Evolutionary conservation across 352 stramenopile genomes (phyloP).

Genomic region (Phytophthora syringae): DNA sequence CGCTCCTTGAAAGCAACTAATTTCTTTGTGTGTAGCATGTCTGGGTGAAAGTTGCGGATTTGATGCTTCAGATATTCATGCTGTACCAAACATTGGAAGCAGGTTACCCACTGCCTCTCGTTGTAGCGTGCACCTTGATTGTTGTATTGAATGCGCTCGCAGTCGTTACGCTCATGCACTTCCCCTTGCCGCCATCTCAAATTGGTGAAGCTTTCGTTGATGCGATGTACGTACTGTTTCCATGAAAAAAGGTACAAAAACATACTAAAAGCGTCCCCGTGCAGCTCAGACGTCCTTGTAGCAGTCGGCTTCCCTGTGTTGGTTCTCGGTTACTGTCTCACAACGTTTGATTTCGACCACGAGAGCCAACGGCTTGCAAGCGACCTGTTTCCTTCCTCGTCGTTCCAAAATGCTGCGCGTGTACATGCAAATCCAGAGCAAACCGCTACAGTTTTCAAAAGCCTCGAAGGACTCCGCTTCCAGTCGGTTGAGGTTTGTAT

Average conservation of each 20-base stretch:
- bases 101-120: slow-evolving; percentile 26
- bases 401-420: slow-evolving; percentile 30
- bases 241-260: background rate
- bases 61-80: slow-evolving; percentile 24
- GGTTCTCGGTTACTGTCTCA: slow-evolving; percentile 33
- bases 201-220: slow-evolving; percentile 29
- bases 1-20: background rate
- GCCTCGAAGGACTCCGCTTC: slow-evolving; percentile 37
- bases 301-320: slow-evolving; percentile 37
- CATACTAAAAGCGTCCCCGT: background rate
- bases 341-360: slow-evolving; percentile 38
- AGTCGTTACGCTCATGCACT: slow-evolving; percentile 20
- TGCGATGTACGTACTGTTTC: slow-evolving; percentile 20
- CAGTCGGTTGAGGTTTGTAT: slow-evolving; percentile 34
- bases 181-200: slow-evolving; percentile 15
- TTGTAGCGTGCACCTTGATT: slow-evolving; percentile 27
- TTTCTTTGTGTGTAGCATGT: slow-evolving; percentile 15
- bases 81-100: slow-evolving; percentile 30
- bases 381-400: slow-evolving; percentile 20
- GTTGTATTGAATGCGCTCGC: slow-evolving; percentile 32
- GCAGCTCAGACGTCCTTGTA: slow-evolving; percentile 46
- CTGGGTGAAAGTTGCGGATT: slow-evolving; percentile 26
- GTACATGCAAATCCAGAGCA: slow-evolving; percentile 33
- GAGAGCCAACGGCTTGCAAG: slow-evolving; percentile 14
- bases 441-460: slow-evolving; percentile 28